phyloP scores from a whole-genome alignment of 2,329 filamentous ascomycete genomes.

The Pseudocercospora crystallina region DNA sequence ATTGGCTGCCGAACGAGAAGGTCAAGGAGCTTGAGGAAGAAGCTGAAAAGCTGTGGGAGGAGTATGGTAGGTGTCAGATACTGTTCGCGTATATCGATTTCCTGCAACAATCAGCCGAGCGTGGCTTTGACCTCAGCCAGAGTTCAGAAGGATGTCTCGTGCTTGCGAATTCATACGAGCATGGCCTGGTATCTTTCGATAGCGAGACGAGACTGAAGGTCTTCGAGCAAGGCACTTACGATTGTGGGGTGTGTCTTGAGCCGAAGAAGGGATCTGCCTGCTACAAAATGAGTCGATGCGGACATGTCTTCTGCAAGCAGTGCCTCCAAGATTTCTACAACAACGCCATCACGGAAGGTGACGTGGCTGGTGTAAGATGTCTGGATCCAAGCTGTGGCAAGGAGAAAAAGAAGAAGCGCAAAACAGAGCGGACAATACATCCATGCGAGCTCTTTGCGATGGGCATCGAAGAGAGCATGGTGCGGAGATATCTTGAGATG shows the following conservation, averaged over 20 bases:
- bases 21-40: slow-evolving; percentile 48
- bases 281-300: slow-evolving; percentile 78
- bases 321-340: slow-evolving; percentile 91
- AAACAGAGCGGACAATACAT: slow-evolving; percentile 67
- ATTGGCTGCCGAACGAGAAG: slow-evolving; percentile 54
- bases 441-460: slow-evolving; percentile 72
- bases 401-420: slow-evolving; percentile 44
- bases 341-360: slow-evolving; percentile 80
- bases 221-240: slow-evolving; percentile 82
- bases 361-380: slow-evolving; percentile 77
- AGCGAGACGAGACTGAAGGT: slow-evolving; percentile 68
- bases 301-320: slow-evolving; percentile 85
- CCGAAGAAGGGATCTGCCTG: slow-evolving; percentile 79
- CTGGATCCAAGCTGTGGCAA: slow-evolving; percentile 72
- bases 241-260: slow-evolving; percentile 86
- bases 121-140: slow-evolving; percentile 52
- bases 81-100: slow-evolving; percentile 62
- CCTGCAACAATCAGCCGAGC: slow-evolving; percentile 59
- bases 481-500: slow-evolving; percentile 82
- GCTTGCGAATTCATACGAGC: slow-evolving; percentile 56
- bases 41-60: slow-evolving; percentile 57
- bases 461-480: slow-evolving; percentile 59
- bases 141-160: slow-evolving; percentile 43
- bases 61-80: slow-evolving; percentile 57
- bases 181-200: slow-evolving; percentile 75